Percentiles rank a stretch among this genome's conserved stretches.
Conservation (phyloP, 2,329 filamentous ascomycete genomes). For the Trichoderma asperellum region DNA sequence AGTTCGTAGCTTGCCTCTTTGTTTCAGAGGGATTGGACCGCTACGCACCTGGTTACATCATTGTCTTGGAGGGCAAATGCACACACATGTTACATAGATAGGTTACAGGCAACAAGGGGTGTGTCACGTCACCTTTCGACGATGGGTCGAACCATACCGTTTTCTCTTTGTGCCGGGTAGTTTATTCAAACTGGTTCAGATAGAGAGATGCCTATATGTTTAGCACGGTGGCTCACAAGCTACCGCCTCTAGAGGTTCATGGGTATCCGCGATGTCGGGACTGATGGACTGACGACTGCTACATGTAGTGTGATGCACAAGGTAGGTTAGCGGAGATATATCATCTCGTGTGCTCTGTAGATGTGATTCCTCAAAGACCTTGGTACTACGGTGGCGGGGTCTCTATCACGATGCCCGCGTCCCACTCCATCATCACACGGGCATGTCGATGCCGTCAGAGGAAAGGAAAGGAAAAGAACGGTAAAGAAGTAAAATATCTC, state of each 20-base stretch:
- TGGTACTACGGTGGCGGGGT: background rate
- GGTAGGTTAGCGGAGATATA: background rate
- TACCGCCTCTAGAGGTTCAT: background rate
- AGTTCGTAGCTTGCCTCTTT: background rate
- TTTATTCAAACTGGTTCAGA: too few relatives aligned
- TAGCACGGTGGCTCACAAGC: background rate
- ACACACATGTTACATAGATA: background rate
- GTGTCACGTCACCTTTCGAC: background rate
- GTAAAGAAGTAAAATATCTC: background rate
- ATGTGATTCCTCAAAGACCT: background rate
- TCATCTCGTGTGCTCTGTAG: background rate
- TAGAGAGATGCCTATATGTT: background rate
- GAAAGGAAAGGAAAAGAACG: background rate
- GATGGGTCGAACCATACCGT: background rate
- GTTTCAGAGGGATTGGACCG: conserved; percentile 1
- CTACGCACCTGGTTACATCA: conserved; percentile 1
- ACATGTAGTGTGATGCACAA: background rate
- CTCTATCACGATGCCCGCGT: background rate
- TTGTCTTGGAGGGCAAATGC: background rate
- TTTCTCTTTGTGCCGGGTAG: background rate
- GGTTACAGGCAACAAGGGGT: background rate
- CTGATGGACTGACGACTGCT: background rate
- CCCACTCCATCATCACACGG: background rate
- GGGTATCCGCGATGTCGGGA: conserved; percentile 5
- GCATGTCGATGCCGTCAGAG: background rate